These are phyloP conservation scores for Diatrype stigma DNA, from an alignment of 2,329 filamentous ascomycete species.

Conservation along the genomic window DNA sequence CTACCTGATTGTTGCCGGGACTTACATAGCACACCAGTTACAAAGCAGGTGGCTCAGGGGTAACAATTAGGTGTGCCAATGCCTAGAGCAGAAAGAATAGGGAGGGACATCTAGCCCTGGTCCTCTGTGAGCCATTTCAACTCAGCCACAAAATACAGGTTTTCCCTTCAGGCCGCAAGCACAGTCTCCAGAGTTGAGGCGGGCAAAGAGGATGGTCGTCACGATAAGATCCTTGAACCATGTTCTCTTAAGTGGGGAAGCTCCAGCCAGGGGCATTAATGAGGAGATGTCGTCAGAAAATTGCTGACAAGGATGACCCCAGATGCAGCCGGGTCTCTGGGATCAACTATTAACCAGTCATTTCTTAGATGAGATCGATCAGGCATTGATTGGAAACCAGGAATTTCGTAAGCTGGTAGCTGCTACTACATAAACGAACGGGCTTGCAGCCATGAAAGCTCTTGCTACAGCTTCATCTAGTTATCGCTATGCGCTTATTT, in stretches of 20 bases:
- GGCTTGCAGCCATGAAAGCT: too few species aligned
- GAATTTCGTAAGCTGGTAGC: too few species aligned
- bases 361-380: not conserved
- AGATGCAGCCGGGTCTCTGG: constrained; percentile 1
- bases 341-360: constrained; percentile 6
- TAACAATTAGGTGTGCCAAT: too few species aligned
- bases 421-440: too few species aligned
- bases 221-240: constrained; percentile 37
- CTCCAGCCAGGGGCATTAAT: constrained; percentile 13
- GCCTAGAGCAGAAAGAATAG: too few species aligned
- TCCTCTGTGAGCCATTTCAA: not conserved
- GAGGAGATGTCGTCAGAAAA: constrained; percentile 32
- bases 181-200: constrained; percentile 11
- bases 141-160: not conserved
- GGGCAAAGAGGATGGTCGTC: constrained; percentile 20
- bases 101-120: not conserved
- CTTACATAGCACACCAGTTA: not conserved
- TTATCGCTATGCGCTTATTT: too few species aligned
- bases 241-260: constrained; percentile 28
- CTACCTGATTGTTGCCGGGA: not conserved
- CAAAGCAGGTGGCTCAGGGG: too few species aligned
- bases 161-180: not conserved
- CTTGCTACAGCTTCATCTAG: too few species aligned
- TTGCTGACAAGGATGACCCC: constrained; percentile 14
- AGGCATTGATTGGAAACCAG: too few species aligned